phyloP scores from a whole-genome alignment of 2,329 filamentous ascomycete species.

The Penicillium sp. region DNA sequence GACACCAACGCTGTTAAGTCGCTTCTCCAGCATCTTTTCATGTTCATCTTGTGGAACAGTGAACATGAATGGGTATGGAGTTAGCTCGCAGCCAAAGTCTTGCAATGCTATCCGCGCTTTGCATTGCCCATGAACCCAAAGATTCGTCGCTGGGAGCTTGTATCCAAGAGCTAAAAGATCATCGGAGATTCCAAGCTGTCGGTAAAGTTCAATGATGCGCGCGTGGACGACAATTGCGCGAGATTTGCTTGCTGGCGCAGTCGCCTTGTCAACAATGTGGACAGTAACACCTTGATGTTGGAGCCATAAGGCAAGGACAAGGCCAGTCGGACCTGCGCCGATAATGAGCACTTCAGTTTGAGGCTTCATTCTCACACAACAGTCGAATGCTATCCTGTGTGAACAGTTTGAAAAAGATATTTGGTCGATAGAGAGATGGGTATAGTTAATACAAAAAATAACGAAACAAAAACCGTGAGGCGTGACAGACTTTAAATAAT shows the following conservation, averaged over 20 bases:
- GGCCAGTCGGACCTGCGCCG: slow-evolving; percentile 33
- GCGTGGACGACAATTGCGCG: slow-evolving; percentile 50
- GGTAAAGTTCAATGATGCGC: slow-evolving; percentile 53
- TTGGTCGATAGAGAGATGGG: neutral
- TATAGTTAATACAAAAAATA: neutral
- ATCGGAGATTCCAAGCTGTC: slow-evolving; percentile 46
- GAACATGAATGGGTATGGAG: slow-evolving; percentile 33
- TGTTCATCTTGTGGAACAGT: slow-evolving; percentile 31
- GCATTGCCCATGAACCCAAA: slow-evolving; percentile 34
- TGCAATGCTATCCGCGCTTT: slow-evolving; percentile 24
- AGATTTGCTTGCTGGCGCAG: slow-evolving; percentile 39
- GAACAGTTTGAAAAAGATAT: neutral
- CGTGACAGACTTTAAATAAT: neutral
- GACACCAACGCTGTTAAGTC: slow-evolving; percentile 27
- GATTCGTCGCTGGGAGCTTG: slow-evolving; percentile 38
- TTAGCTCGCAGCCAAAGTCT: slow-evolving; percentile 27
- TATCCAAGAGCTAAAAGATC: slow-evolving; percentile 41
- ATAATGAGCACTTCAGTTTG: slow-evolving; percentile 29
- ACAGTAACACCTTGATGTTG: slow-evolving; percentile 27
- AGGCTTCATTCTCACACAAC: neutral
- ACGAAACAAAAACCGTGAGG: too few relatives aligned
- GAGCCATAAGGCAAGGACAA: slow-evolving; percentile 34
- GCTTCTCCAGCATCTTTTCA: slow-evolving; percentile 30
- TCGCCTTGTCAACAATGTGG: slow-evolving; percentile 49
- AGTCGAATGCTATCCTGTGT: neutral